These are phyloP conservation scores for Trypanosoma congolense DNA, from an alignment of 208 protist genomes.

Conservation along the genomic window DNA sequence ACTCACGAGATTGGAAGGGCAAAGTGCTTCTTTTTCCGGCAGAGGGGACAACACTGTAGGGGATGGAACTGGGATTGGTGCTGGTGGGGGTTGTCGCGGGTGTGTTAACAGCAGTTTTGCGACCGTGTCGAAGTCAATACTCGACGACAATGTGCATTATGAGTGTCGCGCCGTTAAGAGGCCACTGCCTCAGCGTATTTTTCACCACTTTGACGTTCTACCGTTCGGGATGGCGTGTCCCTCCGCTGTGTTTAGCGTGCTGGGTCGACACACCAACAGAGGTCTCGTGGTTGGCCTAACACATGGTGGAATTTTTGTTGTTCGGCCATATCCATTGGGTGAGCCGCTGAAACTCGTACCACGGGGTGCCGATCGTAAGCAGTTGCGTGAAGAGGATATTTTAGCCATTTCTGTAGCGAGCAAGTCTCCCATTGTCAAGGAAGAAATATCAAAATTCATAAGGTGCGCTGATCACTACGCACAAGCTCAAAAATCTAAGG, in stretches of 20 bases:
- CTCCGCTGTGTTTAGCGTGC: constrained; percentile 39
- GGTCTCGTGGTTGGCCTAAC: constrained; percentile 43
- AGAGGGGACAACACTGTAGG: background rate
- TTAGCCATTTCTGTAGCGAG: background rate
- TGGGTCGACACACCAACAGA: constrained; percentile 54
- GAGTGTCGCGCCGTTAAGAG: constrained; percentile 30
- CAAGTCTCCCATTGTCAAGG: background rate
- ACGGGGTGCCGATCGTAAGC: constrained; percentile 5
- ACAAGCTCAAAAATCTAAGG: too few relatives aligned
- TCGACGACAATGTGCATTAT: constrained; percentile 35
- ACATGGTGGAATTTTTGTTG: constrained; percentile 27
- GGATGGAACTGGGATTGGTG: background rate
- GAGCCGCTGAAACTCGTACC: constrained; percentile 19
- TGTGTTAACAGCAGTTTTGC: too few relatives aligned
- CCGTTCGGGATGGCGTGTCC: constrained; percentile 47
- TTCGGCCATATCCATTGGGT: constrained; percentile 32
- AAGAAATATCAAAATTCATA: background rate
- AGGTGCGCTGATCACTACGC: too few relatives aligned
- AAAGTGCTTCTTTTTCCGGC: too few relatives aligned
- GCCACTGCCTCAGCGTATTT: constrained; percentile 32
- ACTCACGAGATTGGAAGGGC: too few relatives aligned
- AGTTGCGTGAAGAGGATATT: constrained; percentile 1
- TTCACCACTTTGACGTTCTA: constrained; percentile 57
- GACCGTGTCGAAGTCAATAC: constrained; percentile 1
- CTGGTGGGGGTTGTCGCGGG: too few relatives aligned